Evolutionary conservation across 768 basidiomycete genomes (phyloP).

Genomic region (Boletus coccyginus): DNA sequence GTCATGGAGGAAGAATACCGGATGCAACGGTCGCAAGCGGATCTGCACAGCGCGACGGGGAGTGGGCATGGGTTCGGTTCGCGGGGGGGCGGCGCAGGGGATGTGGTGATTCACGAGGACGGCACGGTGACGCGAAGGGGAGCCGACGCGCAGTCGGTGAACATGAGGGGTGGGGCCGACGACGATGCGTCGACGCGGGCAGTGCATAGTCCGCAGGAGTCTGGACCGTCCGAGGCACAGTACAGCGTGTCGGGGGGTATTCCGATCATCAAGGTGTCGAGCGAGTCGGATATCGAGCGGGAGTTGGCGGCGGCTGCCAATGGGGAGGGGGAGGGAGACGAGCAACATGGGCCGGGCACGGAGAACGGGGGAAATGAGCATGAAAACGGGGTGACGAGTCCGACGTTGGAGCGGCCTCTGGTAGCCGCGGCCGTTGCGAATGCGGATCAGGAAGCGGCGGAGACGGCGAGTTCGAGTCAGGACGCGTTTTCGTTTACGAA

Average conservation of each 20-base stretch:
- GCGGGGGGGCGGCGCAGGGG: constrained; percentile 12
- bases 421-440: constrained; percentile 38
- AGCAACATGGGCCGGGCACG: not conserved
- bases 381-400: constrained; percentile 19
- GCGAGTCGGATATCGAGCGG: constrained; percentile 58
- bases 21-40: constrained; percentile 85
- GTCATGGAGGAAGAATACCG: constrained; percentile 99
- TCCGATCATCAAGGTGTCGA: constrained; percentile 79
- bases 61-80: constrained; percentile 22
- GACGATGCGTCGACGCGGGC: constrained; percentile 73
- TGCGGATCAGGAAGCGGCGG: constrained; percentile 20
- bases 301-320: constrained; percentile 34
- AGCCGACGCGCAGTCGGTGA: constrained; percentile 2
- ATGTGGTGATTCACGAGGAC: constrained; percentile 60
- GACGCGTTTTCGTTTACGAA: constrained; percentile 91
- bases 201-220: constrained; percentile 38
- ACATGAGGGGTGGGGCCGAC: constrained; percentile 33
- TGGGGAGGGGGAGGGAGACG: constrained; percentile 15
- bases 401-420: constrained; percentile 41
- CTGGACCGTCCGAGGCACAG: constrained; percentile 27
- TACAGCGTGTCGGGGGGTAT: constrained; percentile 29
- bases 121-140: constrained; percentile 42
- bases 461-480: constrained; percentile 31
- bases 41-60: constrained; percentile 46
- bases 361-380: constrained; percentile 24